phyloP scores from a whole-genome alignment of 1,284 basidiomycete species.

The Ganoderma resinaceum region DNA sequence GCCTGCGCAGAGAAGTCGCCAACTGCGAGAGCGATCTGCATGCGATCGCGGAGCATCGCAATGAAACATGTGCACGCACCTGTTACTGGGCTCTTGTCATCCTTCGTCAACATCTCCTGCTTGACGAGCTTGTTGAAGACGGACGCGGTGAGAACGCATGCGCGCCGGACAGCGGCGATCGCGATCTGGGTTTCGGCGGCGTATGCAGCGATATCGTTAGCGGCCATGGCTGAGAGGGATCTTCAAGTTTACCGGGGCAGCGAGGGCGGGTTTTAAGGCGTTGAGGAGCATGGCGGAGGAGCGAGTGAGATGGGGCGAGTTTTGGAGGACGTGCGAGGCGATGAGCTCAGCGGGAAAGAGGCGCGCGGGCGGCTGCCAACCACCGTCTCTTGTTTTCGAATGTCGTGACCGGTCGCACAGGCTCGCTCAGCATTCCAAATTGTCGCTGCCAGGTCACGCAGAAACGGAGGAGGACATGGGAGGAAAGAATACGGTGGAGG shows the following conservation, averaged over 20 bases:
- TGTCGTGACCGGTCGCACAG: constrained; percentile 12
- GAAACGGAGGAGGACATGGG: not conserved
- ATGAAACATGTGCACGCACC: constrained; percentile 53
- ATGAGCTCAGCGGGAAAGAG: constrained; percentile 8
- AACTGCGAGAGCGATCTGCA: constrained; percentile 53
- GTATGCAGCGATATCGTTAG: constrained; percentile 41
- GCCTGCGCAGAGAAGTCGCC: constrained; percentile 94
- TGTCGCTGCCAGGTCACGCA: constrained; percentile 16
- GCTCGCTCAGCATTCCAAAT: constrained; percentile 35
- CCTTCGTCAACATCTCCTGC: constrained; percentile 89
- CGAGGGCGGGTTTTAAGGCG: constrained; percentile 26
- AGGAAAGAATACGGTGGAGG: not conserved
- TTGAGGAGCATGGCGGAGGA: constrained; percentile 26
- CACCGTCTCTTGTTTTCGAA: constrained; percentile 20
- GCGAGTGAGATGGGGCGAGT: constrained; percentile 25
- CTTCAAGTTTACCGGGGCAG: constrained; percentile 32
- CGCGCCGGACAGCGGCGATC: constrained; percentile 89
- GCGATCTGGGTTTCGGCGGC: constrained; percentile 75
- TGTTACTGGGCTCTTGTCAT: constrained; percentile 96
- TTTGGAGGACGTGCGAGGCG: constrained; percentile 22
- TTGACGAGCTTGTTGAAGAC: constrained; percentile 92
- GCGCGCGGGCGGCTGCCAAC: constrained; percentile 16
- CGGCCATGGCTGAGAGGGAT: not conserved
- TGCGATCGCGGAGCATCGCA: not conserved
- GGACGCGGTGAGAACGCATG: constrained; percentile 83